These are phyloP conservation scores for Botrytis porri DNA, from an alignment of 2,329 filamentous ascomycete species.

Conservation along the genomic window DNA sequence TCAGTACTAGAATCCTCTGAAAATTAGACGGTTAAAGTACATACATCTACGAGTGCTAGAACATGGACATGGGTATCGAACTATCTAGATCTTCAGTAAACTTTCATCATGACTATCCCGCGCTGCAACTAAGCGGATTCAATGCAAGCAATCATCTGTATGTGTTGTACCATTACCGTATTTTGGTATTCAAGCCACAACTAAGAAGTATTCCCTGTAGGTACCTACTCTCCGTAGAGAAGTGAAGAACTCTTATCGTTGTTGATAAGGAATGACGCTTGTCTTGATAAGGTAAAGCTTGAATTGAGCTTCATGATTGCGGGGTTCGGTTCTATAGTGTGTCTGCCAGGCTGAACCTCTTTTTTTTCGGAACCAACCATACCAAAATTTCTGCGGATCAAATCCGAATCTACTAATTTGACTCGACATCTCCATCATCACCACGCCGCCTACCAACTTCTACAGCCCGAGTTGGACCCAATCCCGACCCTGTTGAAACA, in stretches of 20 bases:
- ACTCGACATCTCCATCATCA: slow-evolving; percentile 5
- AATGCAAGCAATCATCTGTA: slow-evolving; percentile 20
- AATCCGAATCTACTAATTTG: slow-evolving; percentile 1
- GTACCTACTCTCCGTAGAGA: background rate
- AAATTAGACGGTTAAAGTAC: background rate
- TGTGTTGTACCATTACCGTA: slow-evolving; percentile 2
- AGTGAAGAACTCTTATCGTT: slow-evolving; percentile 10
- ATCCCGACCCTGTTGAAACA: background rate
- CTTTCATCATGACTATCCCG: background rate
- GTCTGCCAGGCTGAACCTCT: background rate
- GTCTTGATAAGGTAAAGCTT: background rate
- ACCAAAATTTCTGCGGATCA: slow-evolving; percentile 17
- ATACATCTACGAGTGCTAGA: background rate
- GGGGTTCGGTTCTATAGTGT: slow-evolving; percentile 4
- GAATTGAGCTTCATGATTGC: slow-evolving; percentile 8
- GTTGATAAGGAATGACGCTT: background rate
- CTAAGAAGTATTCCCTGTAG: background rate
- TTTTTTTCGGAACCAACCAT: slow-evolving; percentile 19
- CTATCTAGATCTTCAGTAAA: background rate
- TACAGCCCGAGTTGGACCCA: background rate
- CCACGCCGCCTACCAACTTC: background rate
- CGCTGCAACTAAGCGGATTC: slow-evolving; percentile 17
- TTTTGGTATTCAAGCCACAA: background rate
- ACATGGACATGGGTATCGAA: background rate
- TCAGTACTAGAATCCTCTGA: background rate